Evolutionary conservation across 1,284 basidiomycete species (phyloP).

Genomic region (Kwoniella shivajii): DNA sequence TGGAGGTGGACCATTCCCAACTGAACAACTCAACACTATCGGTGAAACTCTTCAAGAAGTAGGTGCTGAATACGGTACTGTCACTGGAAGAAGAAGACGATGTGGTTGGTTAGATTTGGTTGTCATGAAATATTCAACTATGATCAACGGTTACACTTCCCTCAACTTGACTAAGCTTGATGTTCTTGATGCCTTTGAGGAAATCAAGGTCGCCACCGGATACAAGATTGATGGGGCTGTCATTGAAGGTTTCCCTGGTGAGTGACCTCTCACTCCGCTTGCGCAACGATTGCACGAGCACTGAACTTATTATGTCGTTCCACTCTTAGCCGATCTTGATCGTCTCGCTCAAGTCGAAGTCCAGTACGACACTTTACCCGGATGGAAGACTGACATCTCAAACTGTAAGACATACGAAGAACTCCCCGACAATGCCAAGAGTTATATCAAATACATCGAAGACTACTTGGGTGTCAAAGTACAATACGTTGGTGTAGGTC

Average conservation of each 20-base stretch:
- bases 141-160: conserved; percentile 94
- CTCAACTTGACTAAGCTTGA: conserved; percentile 97
- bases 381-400: conserved; percentile 85
- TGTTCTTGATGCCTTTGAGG: conserved; percentile 78
- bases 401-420: conserved; percentile 68
- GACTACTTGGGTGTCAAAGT: conserved; percentile 74
- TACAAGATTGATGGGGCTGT: conserved; percentile 80
- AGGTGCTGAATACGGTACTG: conserved; percentile 87
- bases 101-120: conserved; percentile 98
- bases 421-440: conserved; percentile 81
- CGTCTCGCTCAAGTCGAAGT: conserved; percentile 80
- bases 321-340: conserved; percentile 73
- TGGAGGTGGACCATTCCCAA: conserved; percentile 95
- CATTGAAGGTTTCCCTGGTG: conserved; percentile 85
- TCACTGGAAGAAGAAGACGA: conserved; percentile 86
- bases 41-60: conserved; percentile 92
- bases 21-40: conserved; percentile 85
- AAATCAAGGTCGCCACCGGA: conserved; percentile 85
- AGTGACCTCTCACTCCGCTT: conserved; percentile 34
- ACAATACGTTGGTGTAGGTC: conserved; percentile 58
- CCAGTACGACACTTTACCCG: conserved; percentile 84
- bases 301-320: background rate
- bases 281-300: background rate
- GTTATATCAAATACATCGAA: conserved; percentile 89
- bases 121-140: conserved; percentile 86